Evolutionary conservation across 2,329 filamentous ascomycete genomes (phyloP).

Genomic region (Neofusicoccum ribis): DNA sequence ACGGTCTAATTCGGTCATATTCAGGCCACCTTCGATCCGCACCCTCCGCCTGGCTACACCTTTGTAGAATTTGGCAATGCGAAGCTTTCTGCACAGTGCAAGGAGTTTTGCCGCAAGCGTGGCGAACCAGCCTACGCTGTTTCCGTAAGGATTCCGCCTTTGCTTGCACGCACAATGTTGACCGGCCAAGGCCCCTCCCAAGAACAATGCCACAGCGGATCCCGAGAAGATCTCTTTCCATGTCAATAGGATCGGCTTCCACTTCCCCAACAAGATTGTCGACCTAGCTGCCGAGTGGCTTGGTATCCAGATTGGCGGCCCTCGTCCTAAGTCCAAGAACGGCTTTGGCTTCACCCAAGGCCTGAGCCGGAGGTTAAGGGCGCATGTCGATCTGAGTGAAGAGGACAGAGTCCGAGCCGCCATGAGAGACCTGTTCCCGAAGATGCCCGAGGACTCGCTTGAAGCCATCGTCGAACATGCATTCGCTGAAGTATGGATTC

Average conservation of each 20-base stretch:
- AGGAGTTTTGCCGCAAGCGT: conserved; percentile 59
- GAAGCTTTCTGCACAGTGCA: conserved; percentile 57
- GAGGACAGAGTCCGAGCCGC: conserved; percentile 57
- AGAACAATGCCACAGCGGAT: conserved; percentile 53
- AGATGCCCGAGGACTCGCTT: conserved; percentile 60
- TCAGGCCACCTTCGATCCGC: conserved; percentile 57
- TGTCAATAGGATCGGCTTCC: conserved; percentile 62
- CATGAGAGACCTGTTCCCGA: conserved; percentile 63
- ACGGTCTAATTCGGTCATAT: conserved; percentile 32
- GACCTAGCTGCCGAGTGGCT: conserved; percentile 57
- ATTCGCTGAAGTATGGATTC: conserved; percentile 54
- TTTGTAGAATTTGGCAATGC: conserved; percentile 63
- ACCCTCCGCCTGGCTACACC: conserved; percentile 59
- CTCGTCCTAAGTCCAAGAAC: conserved; percentile 23
- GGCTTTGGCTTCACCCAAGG: conserved; percentile 35
- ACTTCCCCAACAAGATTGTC: conserved; percentile 62
- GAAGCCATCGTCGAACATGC: conserved; percentile 60
- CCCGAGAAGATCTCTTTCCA: conserved; percentile 59
- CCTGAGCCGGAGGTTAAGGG: conserved; percentile 23
- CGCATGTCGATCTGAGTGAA: not conserved
- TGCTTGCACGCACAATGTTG: conserved; percentile 22
- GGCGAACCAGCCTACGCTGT: conserved; percentile 58
- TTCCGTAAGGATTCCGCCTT: conserved; percentile 52
- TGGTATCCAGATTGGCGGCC: conserved; percentile 33
- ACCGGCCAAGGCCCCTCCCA: conserved; percentile 34